Evolutionary conservation across 805 yeast genomes (phyloP).

Genomic region (Wickerhamiella australiensis): DNA sequence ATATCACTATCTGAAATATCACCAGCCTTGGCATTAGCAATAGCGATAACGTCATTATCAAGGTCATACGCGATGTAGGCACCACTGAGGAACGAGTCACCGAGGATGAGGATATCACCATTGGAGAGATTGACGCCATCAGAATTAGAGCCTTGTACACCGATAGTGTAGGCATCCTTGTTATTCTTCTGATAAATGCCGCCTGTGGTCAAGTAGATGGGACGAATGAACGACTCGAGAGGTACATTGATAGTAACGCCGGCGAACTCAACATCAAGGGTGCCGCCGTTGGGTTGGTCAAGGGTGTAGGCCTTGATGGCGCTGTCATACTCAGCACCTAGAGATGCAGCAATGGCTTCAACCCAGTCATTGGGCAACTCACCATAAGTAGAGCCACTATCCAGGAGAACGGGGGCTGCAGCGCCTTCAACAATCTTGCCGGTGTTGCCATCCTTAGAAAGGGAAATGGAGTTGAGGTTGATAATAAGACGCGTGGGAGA

Average conservation of each 20-base stretch:
- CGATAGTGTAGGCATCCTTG: constrained; percentile 8
- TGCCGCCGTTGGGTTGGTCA: constrained; percentile 27
- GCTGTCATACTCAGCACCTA: constrained; percentile 31
- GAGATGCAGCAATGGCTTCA: constrained; percentile 19
- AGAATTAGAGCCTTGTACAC: constrained; percentile 1
- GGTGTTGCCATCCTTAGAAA: background rate
- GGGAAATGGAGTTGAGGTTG: constrained; percentile 4
- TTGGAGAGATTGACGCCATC: no score
- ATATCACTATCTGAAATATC: constrained; percentile 15
- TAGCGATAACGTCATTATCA: constrained; percentile 41
- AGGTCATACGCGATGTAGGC: constrained; percentile 58
- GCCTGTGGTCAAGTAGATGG: constrained; percentile 15
- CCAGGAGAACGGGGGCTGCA: constrained; percentile 15
- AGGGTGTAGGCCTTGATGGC: background rate
- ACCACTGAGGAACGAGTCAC: constrained; percentile 51
- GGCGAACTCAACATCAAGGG: background rate
- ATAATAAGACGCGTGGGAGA: background rate
- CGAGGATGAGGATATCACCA: constrained; percentile 37
- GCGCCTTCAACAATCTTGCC: background rate
- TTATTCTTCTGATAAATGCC: constrained; percentile 16
- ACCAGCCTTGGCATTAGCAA: constrained; percentile 32
- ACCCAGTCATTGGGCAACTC: constrained; percentile 19
- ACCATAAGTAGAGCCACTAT: constrained; percentile 19
- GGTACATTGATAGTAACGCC: constrained; percentile 13
- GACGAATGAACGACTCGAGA: constrained; percentile 19